Evolutionary conservation across 2,329 filamentous ascomycete genomes (phyloP).

Genomic region (Albifimbria verrucaria): DNA sequence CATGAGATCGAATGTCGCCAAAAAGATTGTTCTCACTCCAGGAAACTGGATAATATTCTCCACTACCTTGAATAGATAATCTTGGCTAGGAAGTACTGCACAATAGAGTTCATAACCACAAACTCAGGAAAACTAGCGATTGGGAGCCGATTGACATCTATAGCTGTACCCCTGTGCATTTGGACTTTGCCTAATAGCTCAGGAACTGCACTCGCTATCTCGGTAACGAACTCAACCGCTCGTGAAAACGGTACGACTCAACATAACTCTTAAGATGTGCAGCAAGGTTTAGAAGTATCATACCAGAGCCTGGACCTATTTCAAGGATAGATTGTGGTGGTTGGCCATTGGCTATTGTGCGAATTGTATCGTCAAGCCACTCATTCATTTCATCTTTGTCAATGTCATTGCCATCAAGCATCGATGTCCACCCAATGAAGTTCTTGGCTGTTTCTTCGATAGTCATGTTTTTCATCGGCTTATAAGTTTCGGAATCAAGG

Average conservation of each 20-base stretch:
- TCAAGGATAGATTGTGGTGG: slow-evolving; percentile 7
- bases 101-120: slow-evolving; percentile 12
- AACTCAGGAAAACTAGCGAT: slow-evolving; percentile 3
- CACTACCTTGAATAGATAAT: slow-evolving; percentile 9
- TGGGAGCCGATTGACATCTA: not conserved
- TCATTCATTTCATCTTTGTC: slow-evolving; percentile 14
- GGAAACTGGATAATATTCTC: slow-evolving; percentile 1
- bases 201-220: not conserved
- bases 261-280: slow-evolving; percentile 1
- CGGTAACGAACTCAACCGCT: slow-evolving; percentile 6
- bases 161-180: not conserved
- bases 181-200: not conserved
- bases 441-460: slow-evolving; percentile 1
- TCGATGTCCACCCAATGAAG: slow-evolving; percentile 15
- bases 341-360: slow-evolving; percentile 1
- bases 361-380: slow-evolving; percentile 16
- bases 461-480: slow-evolving; percentile 3
- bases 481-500: slow-evolving; percentile 6
- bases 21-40: slow-evolving; percentile 11
- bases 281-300: slow-evolving; percentile 14
- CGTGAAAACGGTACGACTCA: slow-evolving; percentile 5
- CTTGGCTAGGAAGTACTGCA: slow-evolving; percentile 12
- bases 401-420: slow-evolving; percentile 13
- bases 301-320: slow-evolving; percentile 14
- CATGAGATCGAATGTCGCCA: slow-evolving; percentile 15